Percentiles rank a stretch among this genome's conserved stretches.
phyloP scores from a whole-genome alignment of 345 rosid species.

The Syzygium oleosum region DNA sequence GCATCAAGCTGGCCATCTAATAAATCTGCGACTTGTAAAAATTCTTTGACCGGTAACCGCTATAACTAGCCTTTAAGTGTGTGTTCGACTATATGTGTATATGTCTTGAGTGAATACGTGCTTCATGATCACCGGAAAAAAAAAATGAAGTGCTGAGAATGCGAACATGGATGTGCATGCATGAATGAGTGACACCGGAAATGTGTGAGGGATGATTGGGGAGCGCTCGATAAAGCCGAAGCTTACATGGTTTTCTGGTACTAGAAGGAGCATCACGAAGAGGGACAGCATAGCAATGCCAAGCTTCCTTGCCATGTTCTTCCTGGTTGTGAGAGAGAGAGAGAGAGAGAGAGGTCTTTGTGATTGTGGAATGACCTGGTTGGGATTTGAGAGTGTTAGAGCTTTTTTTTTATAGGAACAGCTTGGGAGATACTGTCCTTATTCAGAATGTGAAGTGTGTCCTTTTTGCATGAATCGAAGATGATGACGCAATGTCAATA shows the following conservation, averaged over 20 bases:
- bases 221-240: background rate
- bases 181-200: background rate
- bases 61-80: background rate
- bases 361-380: background rate
- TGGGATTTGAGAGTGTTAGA: background rate
- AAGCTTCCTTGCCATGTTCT: background rate
- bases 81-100: background rate
- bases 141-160: background rate
- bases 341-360: background rate
- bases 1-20: background rate
- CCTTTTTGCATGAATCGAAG: background rate
- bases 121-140: background rate
- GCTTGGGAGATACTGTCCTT: background rate
- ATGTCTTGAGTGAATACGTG: background rate
- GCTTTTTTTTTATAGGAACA: background rate
- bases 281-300: background rate
- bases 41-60: background rate
- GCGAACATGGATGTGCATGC: background rate
- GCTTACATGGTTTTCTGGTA: slow-evolving; percentile 1
- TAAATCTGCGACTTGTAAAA: background rate
- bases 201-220: background rate
- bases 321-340: background rate
- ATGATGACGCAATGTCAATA: background rate
- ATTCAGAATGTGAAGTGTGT: background rate
- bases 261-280: background rate